Evolutionary conservation across 306 rosid genomes (phyloP).

Genomic region (Cucumis cinereus): DNA sequence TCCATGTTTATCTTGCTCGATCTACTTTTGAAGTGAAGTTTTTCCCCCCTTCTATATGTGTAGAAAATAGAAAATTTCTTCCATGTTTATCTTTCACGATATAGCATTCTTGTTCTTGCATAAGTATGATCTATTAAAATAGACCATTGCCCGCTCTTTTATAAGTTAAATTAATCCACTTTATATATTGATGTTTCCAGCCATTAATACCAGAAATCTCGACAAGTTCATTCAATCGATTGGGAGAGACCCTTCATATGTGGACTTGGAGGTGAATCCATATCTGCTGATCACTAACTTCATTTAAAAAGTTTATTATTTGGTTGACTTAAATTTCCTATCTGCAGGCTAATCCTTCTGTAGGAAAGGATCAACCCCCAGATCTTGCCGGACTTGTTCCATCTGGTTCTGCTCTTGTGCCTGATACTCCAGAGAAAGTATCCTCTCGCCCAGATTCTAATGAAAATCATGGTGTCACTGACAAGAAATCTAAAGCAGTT

Average conservation of each 20-base stretch:
- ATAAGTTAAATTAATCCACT: not conserved
- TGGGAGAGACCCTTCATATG: conserved; percentile 65
- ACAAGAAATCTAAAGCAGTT: conserved; percentile 17
- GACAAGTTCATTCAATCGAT: conserved; percentile 71
- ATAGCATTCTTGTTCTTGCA: not conserved
- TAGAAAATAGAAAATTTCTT: not conserved
- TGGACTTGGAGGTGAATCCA: conserved; percentile 79
- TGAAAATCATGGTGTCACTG: conserved; percentile 24
- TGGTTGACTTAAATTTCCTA: conserved; percentile 2
- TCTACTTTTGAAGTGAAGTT: not conserved
- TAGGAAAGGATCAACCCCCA: conserved; percentile 94
- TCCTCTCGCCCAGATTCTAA: conserved; percentile 25
- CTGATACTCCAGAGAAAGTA: conserved; percentile 44
- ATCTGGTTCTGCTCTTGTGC: conserved; percentile 27
- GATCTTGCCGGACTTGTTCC: conserved; percentile 85
- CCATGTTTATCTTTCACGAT: not conserved
- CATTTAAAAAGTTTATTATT: not conserved
- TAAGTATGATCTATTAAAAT: not conserved
- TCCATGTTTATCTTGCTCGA: not conserved
- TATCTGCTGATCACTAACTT: not conserved
- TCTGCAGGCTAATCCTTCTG: conserved; percentile 68
- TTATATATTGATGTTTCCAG: conserved; percentile 26
- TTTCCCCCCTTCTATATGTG: too few species aligned
- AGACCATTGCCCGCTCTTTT: not conserved
- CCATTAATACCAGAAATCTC: conserved; percentile 44